These are phyloP conservation scores for Lactarius tabidus DNA, from an alignment of 768 basidiomycete species.

Conservation along the genomic window DNA sequence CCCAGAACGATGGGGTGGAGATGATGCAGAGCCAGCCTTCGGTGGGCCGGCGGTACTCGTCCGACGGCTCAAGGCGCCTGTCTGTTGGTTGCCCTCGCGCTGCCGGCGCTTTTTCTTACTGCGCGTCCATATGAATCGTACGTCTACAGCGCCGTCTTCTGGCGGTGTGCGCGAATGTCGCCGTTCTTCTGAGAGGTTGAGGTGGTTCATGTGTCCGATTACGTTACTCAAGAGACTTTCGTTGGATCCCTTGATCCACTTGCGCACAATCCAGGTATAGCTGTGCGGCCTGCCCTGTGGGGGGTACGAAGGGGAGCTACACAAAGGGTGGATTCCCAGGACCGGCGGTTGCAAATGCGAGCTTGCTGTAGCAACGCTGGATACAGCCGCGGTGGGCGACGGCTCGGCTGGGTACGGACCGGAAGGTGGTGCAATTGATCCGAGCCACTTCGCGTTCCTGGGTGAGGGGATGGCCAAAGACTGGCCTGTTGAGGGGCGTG, in stretches of 20 bases:
- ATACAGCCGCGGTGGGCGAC: background rate
- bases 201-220: conserved; percentile 37
- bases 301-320: conserved; percentile 45
- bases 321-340: conserved; percentile 67
- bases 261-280: conserved; percentile 75
- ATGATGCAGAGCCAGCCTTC: conserved; percentile 6
- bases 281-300: conserved; percentile 39
- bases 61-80: conserved; percentile 8
- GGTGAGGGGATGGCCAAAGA: conserved; percentile 11
- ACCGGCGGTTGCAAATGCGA: conserved; percentile 40
- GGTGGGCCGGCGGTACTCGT: background rate
- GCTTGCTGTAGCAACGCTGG: conserved; percentile 8
- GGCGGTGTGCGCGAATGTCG: conserved; percentile 15
- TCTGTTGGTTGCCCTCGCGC: conserved; percentile 1
- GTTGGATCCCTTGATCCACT: conserved; percentile 65
- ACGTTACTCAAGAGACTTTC: conserved; percentile 44
- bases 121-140: conserved; percentile 77
- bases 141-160: conserved; percentile 44
- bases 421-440: conserved; percentile 10
- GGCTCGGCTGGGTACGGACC: conserved; percentile 13
- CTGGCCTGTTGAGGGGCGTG: conserved; percentile 11
- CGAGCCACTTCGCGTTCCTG: conserved; percentile 22
- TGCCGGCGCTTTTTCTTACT: conserved; percentile 35
- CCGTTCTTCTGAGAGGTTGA: conserved; percentile 25
- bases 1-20: conserved; percentile 4